A percentile compares a stretch with the other conserved stretches of the same genome.
phyloP scores from a whole-genome alignment of 495 filamentous ascomycete species.

The Lichina pygmaea region DNA sequence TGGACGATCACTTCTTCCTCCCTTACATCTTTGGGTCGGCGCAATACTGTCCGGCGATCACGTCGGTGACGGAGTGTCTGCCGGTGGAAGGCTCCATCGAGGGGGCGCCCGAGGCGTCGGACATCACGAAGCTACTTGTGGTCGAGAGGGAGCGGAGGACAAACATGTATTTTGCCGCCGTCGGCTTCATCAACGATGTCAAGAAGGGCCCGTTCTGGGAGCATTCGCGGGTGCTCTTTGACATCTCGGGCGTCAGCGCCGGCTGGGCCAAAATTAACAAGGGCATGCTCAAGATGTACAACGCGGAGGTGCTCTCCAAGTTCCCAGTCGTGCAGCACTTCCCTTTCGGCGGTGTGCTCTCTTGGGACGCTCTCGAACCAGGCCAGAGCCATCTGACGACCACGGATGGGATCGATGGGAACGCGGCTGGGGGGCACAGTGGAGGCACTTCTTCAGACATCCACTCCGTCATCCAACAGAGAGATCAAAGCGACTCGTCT shows the following conservation, averaged over 20 bases:
- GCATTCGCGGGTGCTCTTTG: constrained; percentile 82
- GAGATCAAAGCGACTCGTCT: too few relatives aligned
- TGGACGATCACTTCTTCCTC: constrained; percentile 93
- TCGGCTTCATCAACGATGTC: constrained; percentile 95
- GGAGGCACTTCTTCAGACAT: too few relatives aligned
- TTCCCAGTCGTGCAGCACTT: constrained; percentile 51
- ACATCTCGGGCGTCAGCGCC: constrained; percentile 68
- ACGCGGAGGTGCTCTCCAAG: constrained; percentile 39
- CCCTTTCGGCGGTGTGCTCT: constrained; percentile 52
- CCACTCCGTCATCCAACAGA: too few relatives aligned
- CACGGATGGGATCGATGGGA: too few relatives aligned
- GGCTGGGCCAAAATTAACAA: constrained; percentile 99
- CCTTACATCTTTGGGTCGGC: constrained; percentile 91
- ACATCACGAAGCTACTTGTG: constrained; percentile 32
- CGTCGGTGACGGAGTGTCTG: constrained; percentile 23
- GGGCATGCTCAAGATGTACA: constrained; percentile 55
- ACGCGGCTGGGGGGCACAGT: too few relatives aligned
- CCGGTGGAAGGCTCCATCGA: constrained; percentile 49
- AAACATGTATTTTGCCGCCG: constrained; percentile 95
- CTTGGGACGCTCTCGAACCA: constrained; percentile 26
- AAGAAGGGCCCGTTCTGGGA: constrained; percentile 98
- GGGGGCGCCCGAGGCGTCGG: constrained; percentile 39
- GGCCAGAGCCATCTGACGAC: too few relatives aligned
- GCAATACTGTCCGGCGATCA: constrained; percentile 55
- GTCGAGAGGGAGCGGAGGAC: constrained; percentile 39